phyloP scores from a whole-genome alignment of 257 asterid species.

The Solanum sparsipilum region DNA sequence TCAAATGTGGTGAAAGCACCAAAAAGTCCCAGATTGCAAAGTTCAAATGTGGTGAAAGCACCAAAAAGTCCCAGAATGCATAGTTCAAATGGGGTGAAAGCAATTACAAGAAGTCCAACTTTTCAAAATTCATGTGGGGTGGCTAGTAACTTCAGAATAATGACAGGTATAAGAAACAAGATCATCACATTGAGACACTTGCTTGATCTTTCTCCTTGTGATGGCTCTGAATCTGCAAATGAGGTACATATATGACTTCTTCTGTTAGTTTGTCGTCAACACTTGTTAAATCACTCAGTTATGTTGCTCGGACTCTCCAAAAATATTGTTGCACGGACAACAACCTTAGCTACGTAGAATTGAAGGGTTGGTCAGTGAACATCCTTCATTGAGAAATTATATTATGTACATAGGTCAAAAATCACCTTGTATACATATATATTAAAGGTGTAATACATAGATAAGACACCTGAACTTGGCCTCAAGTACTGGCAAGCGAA shows the following conservation, averaged over 20 bases:
- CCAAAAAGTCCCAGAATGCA: not conserved
- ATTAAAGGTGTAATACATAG: not conserved
- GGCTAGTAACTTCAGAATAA: slow-evolving; percentile 35
- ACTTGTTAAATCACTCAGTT: not conserved
- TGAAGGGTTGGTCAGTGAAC: not conserved
- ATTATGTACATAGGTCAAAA: not conserved
- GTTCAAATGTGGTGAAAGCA: not conserved
- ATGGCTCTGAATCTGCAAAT: slow-evolving; percentile 43
- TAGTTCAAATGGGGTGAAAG: not conserved
- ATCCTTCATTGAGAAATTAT: not conserved
- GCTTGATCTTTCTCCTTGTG: slow-evolving; percentile 71
- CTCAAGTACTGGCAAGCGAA: not conserved
- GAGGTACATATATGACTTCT: slow-evolving; percentile 31
- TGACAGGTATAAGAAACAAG: slow-evolving; percentile 47
- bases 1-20: not conserved
- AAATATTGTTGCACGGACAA: not conserved
- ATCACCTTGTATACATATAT: not conserved
- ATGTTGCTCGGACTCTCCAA: not conserved
- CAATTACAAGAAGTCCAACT: not conserved
- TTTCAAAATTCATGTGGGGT: slow-evolving; percentile 18
- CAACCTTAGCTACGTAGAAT: not conserved
- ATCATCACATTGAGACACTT: slow-evolving; percentile 58
- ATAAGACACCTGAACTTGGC: not conserved
- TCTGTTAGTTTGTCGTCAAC: not conserved
- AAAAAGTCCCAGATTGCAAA: not conserved